Evolutionary conservation across 495 filamentous ascomycete genomes (phyloP).

Genomic region (Cryomyces minteri): DNA sequence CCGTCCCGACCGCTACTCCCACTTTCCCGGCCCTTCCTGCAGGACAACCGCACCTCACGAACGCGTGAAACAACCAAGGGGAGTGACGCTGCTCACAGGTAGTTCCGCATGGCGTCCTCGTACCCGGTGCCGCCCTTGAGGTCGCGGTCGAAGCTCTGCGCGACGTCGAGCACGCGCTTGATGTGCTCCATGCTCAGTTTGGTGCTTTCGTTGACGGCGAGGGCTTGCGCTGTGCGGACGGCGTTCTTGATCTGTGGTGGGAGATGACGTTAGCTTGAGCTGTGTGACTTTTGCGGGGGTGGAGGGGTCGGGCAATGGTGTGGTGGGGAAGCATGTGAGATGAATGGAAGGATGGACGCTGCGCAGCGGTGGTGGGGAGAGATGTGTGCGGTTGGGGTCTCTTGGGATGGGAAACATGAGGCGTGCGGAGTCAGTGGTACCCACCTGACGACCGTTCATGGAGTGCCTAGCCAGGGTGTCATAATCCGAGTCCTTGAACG

Average conservation of each 20-base stretch:
- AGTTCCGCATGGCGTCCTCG: conserved; percentile 38
- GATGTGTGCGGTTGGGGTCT: too few relatives aligned
- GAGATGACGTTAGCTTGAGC: too few relatives aligned
- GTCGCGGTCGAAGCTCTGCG: conserved; percentile 67
- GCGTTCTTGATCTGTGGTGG: conserved; percentile 67
- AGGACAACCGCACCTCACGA: too few relatives aligned
- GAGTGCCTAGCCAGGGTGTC: conserved; percentile 46
- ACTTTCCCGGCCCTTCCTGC: too few relatives aligned
- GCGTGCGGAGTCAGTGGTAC: too few relatives aligned
- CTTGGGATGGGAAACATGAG: too few relatives aligned
- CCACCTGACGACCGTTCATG: conserved; percentile 72
- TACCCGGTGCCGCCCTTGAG: conserved; percentile 46
- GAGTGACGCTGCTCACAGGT: conserved; percentile 7
- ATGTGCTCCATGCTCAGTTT: conserved; percentile 66
- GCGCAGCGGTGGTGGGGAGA: too few relatives aligned
- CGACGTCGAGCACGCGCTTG: conserved; percentile 62
- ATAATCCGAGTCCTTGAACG: conserved; percentile 53
- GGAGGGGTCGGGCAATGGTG: background rate
- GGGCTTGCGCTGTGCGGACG: conserved; percentile 66
- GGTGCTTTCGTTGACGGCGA: conserved; percentile 60
- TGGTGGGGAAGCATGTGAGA: conserved; percentile 5
- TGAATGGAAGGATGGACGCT: background rate
- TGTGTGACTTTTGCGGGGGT: too few relatives aligned
- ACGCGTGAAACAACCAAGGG: too few relatives aligned
- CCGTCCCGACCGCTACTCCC: too few relatives aligned